phyloP scores from a whole-genome alignment of 352 stramenopile genomes.

The Globisporangium cystogenes region DNA sequence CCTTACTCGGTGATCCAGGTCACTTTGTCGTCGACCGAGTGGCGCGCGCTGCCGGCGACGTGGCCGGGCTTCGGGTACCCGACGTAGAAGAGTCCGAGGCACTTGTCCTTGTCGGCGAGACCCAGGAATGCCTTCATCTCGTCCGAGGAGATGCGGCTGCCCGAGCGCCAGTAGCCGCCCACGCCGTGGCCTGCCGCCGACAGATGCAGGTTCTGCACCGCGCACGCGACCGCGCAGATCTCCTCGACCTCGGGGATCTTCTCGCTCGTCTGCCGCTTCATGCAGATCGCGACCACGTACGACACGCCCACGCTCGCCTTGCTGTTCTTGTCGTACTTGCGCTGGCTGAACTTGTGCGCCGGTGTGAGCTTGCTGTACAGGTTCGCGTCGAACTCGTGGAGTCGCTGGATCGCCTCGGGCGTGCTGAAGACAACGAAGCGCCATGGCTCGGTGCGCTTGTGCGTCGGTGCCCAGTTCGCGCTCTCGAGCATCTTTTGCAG shows the following conservation, averaged over 20 bases:
- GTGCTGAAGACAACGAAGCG: constrained; percentile 80
- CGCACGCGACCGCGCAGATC: constrained; percentile 65
- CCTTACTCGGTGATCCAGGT: constrained; percentile 29
- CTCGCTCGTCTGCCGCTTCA: constrained; percentile 83
- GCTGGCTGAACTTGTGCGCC: constrained; percentile 63
- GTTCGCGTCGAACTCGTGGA: constrained; percentile 59
- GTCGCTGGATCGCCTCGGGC: constrained; percentile 39
- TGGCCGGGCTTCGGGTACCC: constrained; percentile 48
- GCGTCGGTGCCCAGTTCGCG: constrained; percentile 82
- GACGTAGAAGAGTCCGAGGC: constrained; percentile 79
- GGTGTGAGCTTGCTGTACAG: constrained; percentile 71
- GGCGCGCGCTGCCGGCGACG: constrained; percentile 41
- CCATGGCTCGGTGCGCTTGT: constrained; percentile 79
- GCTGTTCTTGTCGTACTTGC: constrained; percentile 78
- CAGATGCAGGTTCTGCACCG: constrained; percentile 85
- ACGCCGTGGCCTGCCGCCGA: constrained; percentile 54
- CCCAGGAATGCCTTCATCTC: constrained; percentile 81
- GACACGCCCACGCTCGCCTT: constrained; percentile 56
- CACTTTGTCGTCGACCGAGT: constrained; percentile 71
- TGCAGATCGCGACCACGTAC: constrained; percentile 80
- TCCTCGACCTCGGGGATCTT: constrained; percentile 80
- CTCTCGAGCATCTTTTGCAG: constrained; percentile 72
- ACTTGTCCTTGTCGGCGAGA: constrained; percentile 67
- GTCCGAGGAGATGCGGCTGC: constrained; percentile 44
- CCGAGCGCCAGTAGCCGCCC: constrained; percentile 81